Evolutionary conservation across 1,139 yeast species (phyloP), one percentile per base, ranked within the genome.

Genomic region (Hyphopichia burtonii): DNA sequence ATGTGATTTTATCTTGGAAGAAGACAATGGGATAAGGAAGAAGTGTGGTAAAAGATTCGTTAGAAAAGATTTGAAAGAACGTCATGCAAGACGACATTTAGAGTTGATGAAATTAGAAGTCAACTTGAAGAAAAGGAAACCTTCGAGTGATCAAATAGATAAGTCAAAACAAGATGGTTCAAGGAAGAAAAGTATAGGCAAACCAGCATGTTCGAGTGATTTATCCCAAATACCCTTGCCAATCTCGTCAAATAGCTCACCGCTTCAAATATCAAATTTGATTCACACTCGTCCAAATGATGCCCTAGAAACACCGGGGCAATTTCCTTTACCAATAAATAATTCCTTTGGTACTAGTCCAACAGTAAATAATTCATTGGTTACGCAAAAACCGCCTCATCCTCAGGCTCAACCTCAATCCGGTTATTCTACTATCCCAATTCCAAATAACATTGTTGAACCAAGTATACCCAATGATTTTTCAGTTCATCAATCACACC

Each of bases 31-130:
- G 7, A 17, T 18, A 1, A 14, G 36, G 4, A 19, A 20, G 15
- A 38, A 38, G 19, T 71, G 77, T 51, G 74, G 72, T 11, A 67
- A 69, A 46, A 59, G 66, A 3, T 71, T 71, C 55, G 76, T 66
- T 4, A 46, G 77, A 17, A 58, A 54, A 32, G 77, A 71, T 46
- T 61, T 71, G 34, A 60, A 61, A 37, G 76, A 71, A 35, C 50
- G 76, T 32, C 78, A 72, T 44, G 51, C 55, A 31, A 63, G 55
- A 43, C 53, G 78, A 28, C 76, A 71, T 47, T 47, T 56, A 31
- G 41, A 38, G 27, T 31, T 38, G 15, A 38, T 38, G 41, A 34
- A 33, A 9, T 9, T 33, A 7, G 37, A 38, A 10, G 8, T 37
- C n/a, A 6, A 15, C n/a, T 33, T 22, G 10, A 33, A 20, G 7